Base-by-base conservation (phyloP, 768 basidiomycete genomes). In the Candolleomyces aberdarensis region DNA sequence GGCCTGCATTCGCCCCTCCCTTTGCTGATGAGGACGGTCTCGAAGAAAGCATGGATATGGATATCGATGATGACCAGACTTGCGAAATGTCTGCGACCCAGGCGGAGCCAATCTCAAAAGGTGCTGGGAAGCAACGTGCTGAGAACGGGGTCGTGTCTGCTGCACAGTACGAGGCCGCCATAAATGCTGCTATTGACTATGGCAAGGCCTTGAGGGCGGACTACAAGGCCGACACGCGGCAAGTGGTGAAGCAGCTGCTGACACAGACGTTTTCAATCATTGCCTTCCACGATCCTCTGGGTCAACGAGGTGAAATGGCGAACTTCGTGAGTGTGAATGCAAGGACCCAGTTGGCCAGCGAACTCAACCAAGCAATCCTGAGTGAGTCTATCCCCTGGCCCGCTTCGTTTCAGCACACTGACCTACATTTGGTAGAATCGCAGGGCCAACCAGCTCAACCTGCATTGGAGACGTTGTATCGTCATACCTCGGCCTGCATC, bases 351-450 rank as follows among this genome's bases (percentile, higher is more conserved):
- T 79, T 94, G 58, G 88, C 89, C 31, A 86, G 84, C 61, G 91
- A 92, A 74, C 71, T 94, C 43, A 94, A 95, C 66, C 81, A 86
- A 70, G 91, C 87, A 44, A 92, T 96, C 60, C 76, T 95, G 57
- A 89, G 93, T 94, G 66, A 65, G 86, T 74, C 49, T 48, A 52
- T 54, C 47, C 15, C 57, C 6, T 20, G 56, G 22, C 31, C 22
- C 57, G 20, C 3, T 17, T 17, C 55, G 47, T 31, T 40, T 39
- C 31, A 60, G 29, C 14, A 53, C 51, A 41, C 61, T 67, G 13
- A 66, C 43, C n/a, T 14, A 44, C 31, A 9, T 46, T 59, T 43
- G 39, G 11, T 62, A 95, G 92, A 85, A 73, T 93, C 92, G 0
- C 89, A 91, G 76, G 89, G 89, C 19, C 83, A 84, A 41, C 91